Evolutionary conservation across 805 yeast species (phyloP).

Genomic region (Priceomyces carsonii): DNA sequence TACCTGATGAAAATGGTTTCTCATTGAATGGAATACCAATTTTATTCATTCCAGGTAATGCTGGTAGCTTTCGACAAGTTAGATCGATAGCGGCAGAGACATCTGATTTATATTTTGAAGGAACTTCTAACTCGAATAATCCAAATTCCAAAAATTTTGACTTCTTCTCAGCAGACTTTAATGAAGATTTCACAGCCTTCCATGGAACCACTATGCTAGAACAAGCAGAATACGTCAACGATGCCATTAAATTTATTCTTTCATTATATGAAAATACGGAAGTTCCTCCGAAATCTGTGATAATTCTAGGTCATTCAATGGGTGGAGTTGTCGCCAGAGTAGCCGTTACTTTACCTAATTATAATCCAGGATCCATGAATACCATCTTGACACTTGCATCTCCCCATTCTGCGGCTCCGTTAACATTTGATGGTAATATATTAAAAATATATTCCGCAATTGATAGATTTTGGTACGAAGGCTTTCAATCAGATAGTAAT

Average conservation of each 20-base stretch:
- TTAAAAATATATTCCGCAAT: conserved; percentile 69
- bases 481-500: conserved; percentile 35
- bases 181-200: conserved; percentile 94
- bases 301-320: conserved; percentile 91
- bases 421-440: conserved; percentile 89
- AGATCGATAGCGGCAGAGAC: conserved; percentile 89
- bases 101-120: conserved; percentile 53
- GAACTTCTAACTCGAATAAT: conserved; percentile 24
- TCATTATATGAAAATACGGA: conserved; percentile 54
- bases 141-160: conserved; percentile 56
- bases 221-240: conserved; percentile 91
- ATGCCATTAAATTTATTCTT: conserved; percentile 77
- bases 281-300: conserved; percentile 64
- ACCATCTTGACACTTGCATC: conserved; percentile 84
- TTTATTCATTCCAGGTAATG: conserved; percentile 94
- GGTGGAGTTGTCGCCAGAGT: conserved; percentile 94
- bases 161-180: conserved; percentile 89
- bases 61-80: conserved; percentile 89
- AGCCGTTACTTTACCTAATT: conserved; percentile 78
- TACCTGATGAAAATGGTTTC: conserved; percentile 45
- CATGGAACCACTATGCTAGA: conserved; percentile 92
- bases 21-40: conserved; percentile 75
- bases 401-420: conserved; percentile 91
- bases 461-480: conserved; percentile 79
- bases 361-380: conserved; percentile 68